These are phyloP conservation scores for Trichoderma erinaceum DNA, from an alignment of 495 filamentous ascomycete genomes.

Conservation along the genomic window DNA sequence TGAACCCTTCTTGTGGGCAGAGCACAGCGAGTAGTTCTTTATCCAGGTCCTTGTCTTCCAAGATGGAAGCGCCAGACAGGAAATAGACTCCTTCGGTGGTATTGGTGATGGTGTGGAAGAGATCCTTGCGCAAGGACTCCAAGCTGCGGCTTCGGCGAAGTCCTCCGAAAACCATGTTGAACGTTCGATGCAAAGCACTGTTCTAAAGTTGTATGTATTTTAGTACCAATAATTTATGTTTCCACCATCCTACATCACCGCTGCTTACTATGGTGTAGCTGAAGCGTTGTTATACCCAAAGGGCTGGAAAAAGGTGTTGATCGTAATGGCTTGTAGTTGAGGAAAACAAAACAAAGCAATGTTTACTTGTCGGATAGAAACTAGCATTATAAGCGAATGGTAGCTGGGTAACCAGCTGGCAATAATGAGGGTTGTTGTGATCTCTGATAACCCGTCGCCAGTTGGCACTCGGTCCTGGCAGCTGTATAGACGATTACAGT, in stretches of 20 bases:
- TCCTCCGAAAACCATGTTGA: background rate
- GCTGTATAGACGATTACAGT: background rate
- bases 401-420: background rate
- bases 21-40: background rate
- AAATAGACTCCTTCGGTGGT: background rate
- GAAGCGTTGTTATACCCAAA: background rate
- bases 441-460: background rate
- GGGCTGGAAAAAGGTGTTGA: background rate
- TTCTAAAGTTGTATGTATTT: background rate
- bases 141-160: constrained; percentile 11
- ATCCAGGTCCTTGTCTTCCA: background rate
- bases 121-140: background rate
- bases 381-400: background rate
- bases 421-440: background rate
- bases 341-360: background rate
- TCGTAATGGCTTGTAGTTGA: background rate
- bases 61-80: background rate
- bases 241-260: background rate
- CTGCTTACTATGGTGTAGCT: background rate
- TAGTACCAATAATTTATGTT: background rate
- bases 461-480: background rate
- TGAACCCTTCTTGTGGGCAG: background rate
- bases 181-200: background rate
- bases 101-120: background rate
- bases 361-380: background rate